These are phyloP conservation scores for Fusarium continuum DNA, from an alignment of 2,329 filamentous ascomycete species.

Conservation along the genomic window DNA sequence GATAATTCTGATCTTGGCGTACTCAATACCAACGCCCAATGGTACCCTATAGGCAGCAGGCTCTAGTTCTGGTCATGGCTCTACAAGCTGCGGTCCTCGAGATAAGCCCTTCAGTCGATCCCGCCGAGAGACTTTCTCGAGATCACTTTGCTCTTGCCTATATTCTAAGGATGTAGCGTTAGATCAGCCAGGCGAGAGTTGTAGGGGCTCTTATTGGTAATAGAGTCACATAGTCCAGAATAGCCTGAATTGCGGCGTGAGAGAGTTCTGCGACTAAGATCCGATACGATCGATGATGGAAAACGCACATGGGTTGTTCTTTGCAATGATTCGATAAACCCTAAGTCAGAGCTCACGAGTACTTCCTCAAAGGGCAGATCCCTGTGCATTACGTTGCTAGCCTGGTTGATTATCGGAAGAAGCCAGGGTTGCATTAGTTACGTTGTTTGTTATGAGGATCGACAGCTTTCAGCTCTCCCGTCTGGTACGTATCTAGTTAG, in stretches of 20 bases:
- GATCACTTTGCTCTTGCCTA: neutral
- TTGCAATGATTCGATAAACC: neutral
- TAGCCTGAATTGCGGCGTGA: constrained; percentile 11
- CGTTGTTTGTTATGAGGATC: neutral
- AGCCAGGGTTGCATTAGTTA: neutral
- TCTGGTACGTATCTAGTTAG: too few relatives aligned
- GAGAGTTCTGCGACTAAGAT: constrained; percentile 18
- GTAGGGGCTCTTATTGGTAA: constrained; percentile 11
- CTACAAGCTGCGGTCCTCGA: neutral
- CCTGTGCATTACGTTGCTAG: constrained; percentile 1
- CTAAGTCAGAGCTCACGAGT: constrained; percentile 13
- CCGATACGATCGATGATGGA: constrained; percentile 14
- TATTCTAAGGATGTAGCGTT: neutral
- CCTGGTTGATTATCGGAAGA: neutral
- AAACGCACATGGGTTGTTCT: constrained; percentile 3
- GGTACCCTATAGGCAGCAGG: constrained; percentile 1
- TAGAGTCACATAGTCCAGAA: constrained; percentile 8
- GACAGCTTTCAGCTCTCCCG: neutral
- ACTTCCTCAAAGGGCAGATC: constrained; percentile 8
- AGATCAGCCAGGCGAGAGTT: neutral
- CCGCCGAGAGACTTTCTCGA: neutral
- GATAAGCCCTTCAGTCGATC: neutral
- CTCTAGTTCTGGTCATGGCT: neutral
- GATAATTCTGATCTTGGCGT: too few relatives aligned
- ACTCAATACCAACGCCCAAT: neutral